Evolutionary conservation across 2,329 filamentous ascomycete species (phyloP).

Genomic region (Byssoonygena ceratinophila): DNA sequence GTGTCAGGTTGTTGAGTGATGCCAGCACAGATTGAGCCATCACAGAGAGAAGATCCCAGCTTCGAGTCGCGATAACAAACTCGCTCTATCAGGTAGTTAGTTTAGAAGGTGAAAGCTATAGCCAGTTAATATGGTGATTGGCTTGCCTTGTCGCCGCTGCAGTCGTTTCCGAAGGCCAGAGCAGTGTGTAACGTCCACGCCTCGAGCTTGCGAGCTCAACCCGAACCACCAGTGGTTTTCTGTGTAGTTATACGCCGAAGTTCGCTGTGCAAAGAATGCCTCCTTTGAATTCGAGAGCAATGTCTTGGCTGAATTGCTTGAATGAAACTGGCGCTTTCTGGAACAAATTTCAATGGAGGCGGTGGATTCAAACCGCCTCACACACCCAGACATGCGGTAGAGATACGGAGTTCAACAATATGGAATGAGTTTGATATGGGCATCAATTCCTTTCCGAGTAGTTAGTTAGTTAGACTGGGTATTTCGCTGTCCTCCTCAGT

Average conservation of each 20-base stretch:
- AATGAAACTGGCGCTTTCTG: constrained; percentile 4
- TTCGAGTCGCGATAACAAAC: background rate
- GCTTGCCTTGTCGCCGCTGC: background rate
- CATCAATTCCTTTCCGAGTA: background rate
- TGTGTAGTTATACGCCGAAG: too few relatives aligned
- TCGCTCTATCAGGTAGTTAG: background rate
- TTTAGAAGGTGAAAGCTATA: too few relatives aligned
- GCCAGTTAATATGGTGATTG: background rate
- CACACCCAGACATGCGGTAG: background rate
- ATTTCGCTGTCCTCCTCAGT: background rate
- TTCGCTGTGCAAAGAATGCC: too few relatives aligned
- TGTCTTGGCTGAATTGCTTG: constrained; percentile 9
- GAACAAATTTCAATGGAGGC: background rate
- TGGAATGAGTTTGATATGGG: background rate
- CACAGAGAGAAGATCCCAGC: background rate
- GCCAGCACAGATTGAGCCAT: background rate
- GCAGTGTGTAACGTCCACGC: constrained; percentile 1
- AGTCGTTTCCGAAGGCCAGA: background rate
- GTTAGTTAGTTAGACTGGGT: background rate
- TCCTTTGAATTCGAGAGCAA: constrained; percentile 11
- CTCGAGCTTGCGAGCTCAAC: background rate
- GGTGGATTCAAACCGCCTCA: constrained; percentile 3
- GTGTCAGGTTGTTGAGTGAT: background rate
- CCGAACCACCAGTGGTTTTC: too few relatives aligned
- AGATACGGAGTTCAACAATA: background rate